Base-by-base conservation (phyloP, 164 flowering plant species). In the Vitis cinerea region DNA sequence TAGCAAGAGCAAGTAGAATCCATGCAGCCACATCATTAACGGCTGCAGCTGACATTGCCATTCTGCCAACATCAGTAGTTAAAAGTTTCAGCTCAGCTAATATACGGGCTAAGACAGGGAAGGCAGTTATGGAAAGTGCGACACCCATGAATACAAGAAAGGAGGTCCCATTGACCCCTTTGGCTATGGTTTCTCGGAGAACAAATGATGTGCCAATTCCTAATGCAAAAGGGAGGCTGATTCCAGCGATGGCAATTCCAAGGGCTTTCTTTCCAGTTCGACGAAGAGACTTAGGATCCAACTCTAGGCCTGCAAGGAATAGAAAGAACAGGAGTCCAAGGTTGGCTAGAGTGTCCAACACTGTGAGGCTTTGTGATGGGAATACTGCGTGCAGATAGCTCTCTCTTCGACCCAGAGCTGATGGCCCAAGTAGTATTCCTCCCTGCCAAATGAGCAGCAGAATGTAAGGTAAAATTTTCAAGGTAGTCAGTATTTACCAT, bases 31-130 rank as follows among this genome's bases (percentile, higher is more conserved):
- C 87, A 59, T 91, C 94, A 66, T 91, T 89, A 6, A 91, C 86
- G 2, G 97, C 94, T 8, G 97, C 97, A n/a, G 97, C 97, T 3
- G 97, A 88, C 94, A 91, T 88, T 44, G 94, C 97, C 78, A 87
- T 83, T 48, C 85, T 71, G 1, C 97, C 97, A 9, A 91, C 83
- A 65, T 89, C 94, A n/a, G 94, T 89, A 17, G 94, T 91, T 50
- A 91, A 77, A 19, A 91, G 90, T 76, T 89, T 88, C 48, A 89
- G 83, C 77, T 91, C 94, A 8, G 97, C 97, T 17, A 91, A 72
- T 52, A 91, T 91, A 23, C 97, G 94, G 1, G 97, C 97, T 47
- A 91, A 66, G 59, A 91, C 97, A 44, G 94, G 93, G 72, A 91
- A 90, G 49, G 97, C 94, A 16, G 94, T 91, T 27, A 91, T 90